Evolutionary conservation across 2,329 filamentous ascomycete species (phyloP).

Genomic region (Mycosphaerella sp.): DNA sequence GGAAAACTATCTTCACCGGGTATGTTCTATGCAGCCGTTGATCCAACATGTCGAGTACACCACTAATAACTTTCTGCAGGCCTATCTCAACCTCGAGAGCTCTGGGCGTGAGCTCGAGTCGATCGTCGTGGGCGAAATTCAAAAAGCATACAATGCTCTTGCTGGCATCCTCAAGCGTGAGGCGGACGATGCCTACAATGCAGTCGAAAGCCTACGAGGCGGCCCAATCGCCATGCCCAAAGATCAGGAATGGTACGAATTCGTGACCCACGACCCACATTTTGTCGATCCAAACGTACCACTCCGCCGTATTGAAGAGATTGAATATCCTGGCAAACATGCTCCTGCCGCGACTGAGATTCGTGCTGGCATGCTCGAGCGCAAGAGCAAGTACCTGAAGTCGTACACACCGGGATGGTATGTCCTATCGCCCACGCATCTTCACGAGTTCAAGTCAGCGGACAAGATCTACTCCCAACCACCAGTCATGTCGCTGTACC

Average conservation of each 20-base stretch:
- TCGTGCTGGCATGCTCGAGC: conserved; percentile 81
- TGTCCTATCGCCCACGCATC: conserved; percentile 88
- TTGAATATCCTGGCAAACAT: conserved; percentile 85
- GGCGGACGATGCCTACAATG: conserved; percentile 69
- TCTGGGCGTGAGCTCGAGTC: conserved; percentile 92
- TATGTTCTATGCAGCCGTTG: conserved; percentile 38
- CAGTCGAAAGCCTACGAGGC: conserved; percentile 72
- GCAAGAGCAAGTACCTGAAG: conserved; percentile 98
- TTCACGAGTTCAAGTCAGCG: conserved; percentile 98
- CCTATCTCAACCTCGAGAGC: conserved; percentile 87
- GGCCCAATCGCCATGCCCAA: conserved; percentile 91
- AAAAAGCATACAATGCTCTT: conserved; percentile 94
- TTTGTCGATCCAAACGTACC: conserved; percentile 81
- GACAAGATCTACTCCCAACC: conserved; percentile 76
- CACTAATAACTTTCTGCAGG: conserved; percentile 46
- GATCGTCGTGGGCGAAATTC: conserved; percentile 94
- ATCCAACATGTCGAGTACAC: conserved; percentile 2
- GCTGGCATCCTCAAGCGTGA: conserved; percentile 87
- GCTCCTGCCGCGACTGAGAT: conserved; percentile 80
- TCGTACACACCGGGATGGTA: conserved; percentile 98
- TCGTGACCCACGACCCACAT: conserved; percentile 73
- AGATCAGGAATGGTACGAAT: conserved; percentile 82
- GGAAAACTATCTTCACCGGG: conserved; percentile 92
- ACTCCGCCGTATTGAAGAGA: conserved; percentile 69
- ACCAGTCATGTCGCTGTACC: conserved; percentile 91